Conservation (phyloP, 306 rosid genomes). For the Crataegus laevigata region DNA sequence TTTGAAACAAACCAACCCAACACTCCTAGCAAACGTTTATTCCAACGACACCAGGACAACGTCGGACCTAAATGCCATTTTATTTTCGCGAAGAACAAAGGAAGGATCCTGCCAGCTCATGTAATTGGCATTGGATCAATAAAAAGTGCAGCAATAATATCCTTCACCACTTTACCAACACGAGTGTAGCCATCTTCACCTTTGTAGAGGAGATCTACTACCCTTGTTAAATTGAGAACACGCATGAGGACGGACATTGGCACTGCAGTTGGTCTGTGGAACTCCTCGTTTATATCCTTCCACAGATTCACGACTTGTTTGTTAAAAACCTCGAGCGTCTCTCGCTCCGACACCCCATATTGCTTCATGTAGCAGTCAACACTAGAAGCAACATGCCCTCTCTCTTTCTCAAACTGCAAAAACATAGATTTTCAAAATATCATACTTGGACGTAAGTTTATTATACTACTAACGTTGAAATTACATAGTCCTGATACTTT, state of each 20-base stretch:
- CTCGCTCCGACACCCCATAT: neutral
- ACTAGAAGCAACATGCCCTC: constrained; percentile 25
- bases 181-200: constrained; percentile 28
- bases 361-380: constrained; percentile 43
- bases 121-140: constrained; percentile 13
- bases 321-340: neutral
- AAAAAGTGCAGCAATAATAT: constrained; percentile 14
- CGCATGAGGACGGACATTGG: constrained; percentile 25
- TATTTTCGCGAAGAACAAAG: neutral
- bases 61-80: neutral
- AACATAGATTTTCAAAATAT: neutral
- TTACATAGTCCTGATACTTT: too few species aligned
- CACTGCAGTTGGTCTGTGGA: neutral
- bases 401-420: constrained; percentile 25
- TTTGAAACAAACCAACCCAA: neutral
- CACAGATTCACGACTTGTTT: constrained; percentile 12
- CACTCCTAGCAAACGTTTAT: neutral
- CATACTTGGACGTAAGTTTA: too few species aligned
- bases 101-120: neutral
- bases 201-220: constrained; percentile 22
- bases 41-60: neutral
- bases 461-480: too few species aligned
- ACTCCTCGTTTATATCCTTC: constrained; percentile 44
- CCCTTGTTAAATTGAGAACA: constrained; percentile 28
- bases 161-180: constrained; percentile 4